phyloP scores from a whole-genome alignment of 192 early-diverging fungal species.

The Polychytrium aggregatum region DNA sequence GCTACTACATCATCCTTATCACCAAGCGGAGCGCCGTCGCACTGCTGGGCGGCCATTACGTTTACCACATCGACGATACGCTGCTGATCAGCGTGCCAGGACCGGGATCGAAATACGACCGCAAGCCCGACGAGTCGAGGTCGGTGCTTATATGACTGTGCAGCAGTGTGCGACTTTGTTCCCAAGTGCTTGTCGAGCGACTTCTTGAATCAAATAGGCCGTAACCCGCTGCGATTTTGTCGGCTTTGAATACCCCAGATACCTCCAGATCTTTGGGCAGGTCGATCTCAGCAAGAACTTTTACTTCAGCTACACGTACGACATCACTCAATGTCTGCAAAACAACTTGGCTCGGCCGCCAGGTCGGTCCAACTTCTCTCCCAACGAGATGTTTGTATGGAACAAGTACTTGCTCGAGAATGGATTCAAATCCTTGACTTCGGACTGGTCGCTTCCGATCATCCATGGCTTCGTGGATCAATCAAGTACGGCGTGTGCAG shows the following conservation, averaged over 20 bases:
- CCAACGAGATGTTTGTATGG: slow-evolving; percentile 94
- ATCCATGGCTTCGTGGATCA: slow-evolving; percentile 98
- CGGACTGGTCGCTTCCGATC: slow-evolving; percentile 65
- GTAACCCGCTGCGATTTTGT: not conserved
- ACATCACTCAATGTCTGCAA: slow-evolving; percentile 85
- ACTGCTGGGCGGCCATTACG: slow-evolving; percentile 84
- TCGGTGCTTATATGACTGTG: slow-evolving; percentile 6
- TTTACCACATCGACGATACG: slow-evolving; percentile 93
- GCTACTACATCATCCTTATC: slow-evolving; percentile 83
- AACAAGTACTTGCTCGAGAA: slow-evolving; percentile 64
- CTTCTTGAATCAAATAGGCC: not conserved
- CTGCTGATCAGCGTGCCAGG: slow-evolving; percentile 54
- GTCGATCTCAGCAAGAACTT: slow-evolving; percentile 92
- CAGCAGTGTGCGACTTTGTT: not conserved
- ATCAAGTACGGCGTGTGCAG: slow-evolving; percentile 46
- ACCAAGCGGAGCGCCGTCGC: slow-evolving; percentile 77
- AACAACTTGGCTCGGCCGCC: slow-evolving; percentile 62
- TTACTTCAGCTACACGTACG: slow-evolving; percentile 96
- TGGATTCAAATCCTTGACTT: slow-evolving; percentile 53
- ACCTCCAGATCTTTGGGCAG: slow-evolving; percentile 76
- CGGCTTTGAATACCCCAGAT: slow-evolving; percentile 23
- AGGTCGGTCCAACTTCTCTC: slow-evolving; percentile 13
- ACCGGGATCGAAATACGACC: slow-evolving; percentile 49
- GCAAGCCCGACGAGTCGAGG: slow-evolving; percentile 62
- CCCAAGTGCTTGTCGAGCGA: not conserved